Evolutionary conservation across 352 stramenopile species (phyloP), one percentile per base, ranked within the genome.

Genomic region (Phytopythium delawarense): DNA sequence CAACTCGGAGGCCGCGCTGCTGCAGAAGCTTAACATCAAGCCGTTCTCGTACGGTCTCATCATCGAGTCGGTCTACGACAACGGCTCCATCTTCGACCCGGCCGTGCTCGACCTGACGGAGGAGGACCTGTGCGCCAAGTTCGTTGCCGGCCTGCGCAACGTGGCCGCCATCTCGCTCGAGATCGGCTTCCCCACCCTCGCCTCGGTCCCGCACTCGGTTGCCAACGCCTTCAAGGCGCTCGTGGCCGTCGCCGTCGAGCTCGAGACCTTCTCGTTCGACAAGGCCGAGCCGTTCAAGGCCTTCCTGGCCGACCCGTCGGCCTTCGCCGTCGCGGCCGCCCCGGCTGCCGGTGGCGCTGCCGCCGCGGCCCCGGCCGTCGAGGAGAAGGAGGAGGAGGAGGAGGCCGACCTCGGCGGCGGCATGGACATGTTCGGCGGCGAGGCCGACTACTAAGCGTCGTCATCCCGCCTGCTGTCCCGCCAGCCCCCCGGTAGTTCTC

Each of bases 1-100:
- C 49, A 98, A 98, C 76, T 99, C 96, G n/a, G 94, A 99, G 73
- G 96, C 98, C 70, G 96, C 92, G 60, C 85, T 99, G 51, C 87
- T 99, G 63, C 93, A 99, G 79, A 99, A 99, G 89, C 88, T 99
- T 39, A 92, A 96, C 81, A 99, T 99, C 85, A 91, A 96, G 69
- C 98, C 98, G 46, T 99, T 99, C 88, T 98, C 96, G 52, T 99
- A 99, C 84, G 97, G 97, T 96, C 79, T 99, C 16, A 71, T 97
- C 48, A 98, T 99, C 71, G 76, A 91, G 63, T 79, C 77, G 54
- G 96, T 99, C 45, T 99, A 99, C 84, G 97, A 99, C 85, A 98
- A 98, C 78, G 98, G 98, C 62, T 98, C 94, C 67, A 89, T 99
- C 67, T 99, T 99, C 78, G 93, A 99, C 87, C 95, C 97, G 59